These are phyloP conservation scores for Termitomyces sp. DNA, from an alignment of 768 basidiomycete species.

Conservation along the genomic window DNA sequence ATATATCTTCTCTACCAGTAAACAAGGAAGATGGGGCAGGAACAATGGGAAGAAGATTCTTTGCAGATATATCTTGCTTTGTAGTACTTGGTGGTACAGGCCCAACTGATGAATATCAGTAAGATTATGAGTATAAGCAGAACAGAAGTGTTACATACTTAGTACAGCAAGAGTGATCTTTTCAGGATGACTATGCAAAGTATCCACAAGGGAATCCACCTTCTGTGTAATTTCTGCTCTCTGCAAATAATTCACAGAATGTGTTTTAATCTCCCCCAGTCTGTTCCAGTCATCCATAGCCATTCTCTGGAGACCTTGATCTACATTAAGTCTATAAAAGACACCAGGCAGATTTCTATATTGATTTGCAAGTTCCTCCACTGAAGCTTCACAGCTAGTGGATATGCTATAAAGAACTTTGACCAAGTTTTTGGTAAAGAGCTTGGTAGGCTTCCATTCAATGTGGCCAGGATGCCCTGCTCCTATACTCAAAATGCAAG, in stretches of 20 bases:
- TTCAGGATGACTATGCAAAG: neutral
- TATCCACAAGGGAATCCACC: neutral
- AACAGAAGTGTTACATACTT: neutral
- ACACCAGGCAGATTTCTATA: neutral
- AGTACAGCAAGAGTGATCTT: neutral
- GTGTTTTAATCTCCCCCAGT: neutral
- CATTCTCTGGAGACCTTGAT: neutral
- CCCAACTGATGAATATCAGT: neutral
- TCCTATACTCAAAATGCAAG: conserved; percentile 1
- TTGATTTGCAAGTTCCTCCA: neutral
- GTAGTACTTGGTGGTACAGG: neutral
- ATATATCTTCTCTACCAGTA: neutral
- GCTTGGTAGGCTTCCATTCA: neutral
- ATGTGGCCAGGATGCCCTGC: neutral
- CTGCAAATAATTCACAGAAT: neutral
- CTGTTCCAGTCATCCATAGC: no score
- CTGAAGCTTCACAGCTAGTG: neutral
- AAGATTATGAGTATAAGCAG: neutral
- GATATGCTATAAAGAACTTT: neutral
- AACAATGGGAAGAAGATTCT: neutral
- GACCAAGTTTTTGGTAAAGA: neutral
- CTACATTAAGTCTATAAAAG: neutral
- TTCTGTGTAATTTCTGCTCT: neutral
- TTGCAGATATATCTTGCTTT: neutral
- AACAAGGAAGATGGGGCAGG: neutral